Conservation (phyloP, 345 rosid genomes). For the Excoecaria agallocha region DNA sequence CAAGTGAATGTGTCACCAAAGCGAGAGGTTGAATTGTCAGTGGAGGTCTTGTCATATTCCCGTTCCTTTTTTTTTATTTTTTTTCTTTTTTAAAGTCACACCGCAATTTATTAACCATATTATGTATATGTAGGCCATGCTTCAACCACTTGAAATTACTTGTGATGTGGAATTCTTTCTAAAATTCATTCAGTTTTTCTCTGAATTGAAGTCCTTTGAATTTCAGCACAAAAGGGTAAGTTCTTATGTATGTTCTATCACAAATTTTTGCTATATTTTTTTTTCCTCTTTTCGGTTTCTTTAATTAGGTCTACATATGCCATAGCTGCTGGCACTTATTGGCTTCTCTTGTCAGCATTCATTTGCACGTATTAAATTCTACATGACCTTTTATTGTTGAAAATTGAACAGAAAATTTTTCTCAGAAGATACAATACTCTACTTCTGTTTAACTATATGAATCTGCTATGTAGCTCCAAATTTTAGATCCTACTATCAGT, state of each 20-base stretch:
- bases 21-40: slow-evolving; percentile 52
- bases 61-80: slow-evolving; percentile 17
- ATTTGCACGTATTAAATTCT: not conserved
- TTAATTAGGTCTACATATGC: slow-evolving; percentile 7
- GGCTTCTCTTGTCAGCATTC: not conserved
- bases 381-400: not conserved
- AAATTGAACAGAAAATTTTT: too few species aligned
- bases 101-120: not conserved
- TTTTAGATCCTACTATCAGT: too few species aligned
- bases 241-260: slow-evolving; percentile 1
- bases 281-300: not conserved
- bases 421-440: too few species aligned
- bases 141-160: slow-evolving; percentile 62
- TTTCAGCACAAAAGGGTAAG: slow-evolving; percentile 82
- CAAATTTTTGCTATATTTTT: not conserved
- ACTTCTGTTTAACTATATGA: too few species aligned
- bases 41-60: slow-evolving; percentile 50
- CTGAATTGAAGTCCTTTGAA: slow-evolving; percentile 45
- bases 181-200: slow-evolving; percentile 45
- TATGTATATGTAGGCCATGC: slow-evolving; percentile 45
- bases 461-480: too few species aligned
- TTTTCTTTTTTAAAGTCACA: too few species aligned
- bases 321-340: not conserved
- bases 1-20: slow-evolving; percentile 54
- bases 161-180: slow-evolving; percentile 48